Percentiles rank a stretch among this genome's conserved stretches.
phyloP scores from a whole-genome alignment of 2,329 filamentous ascomycete species.

The Drechslerella stenobrocha region DNA sequence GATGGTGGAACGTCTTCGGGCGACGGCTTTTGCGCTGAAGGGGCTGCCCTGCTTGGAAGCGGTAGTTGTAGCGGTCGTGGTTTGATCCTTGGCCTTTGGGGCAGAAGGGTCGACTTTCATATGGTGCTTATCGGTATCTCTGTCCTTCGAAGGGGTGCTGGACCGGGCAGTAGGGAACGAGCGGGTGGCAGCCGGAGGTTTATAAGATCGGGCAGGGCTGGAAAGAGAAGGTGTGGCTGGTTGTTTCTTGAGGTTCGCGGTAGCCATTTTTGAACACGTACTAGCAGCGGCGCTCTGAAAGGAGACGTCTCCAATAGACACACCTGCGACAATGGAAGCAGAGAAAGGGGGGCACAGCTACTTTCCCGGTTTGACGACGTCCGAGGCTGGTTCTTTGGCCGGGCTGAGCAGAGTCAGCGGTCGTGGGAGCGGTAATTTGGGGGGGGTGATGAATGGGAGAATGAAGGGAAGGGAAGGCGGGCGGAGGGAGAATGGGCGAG shows the following conservation, averaged over 20 bases:
- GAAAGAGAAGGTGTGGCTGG: slow-evolving; percentile 42
- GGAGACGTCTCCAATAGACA: too few species aligned
- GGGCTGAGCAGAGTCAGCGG: too few species aligned
- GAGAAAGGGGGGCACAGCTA: slow-evolving; percentile 2
- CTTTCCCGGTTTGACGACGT: slow-evolving; percentile 12
- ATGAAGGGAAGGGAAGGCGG: slow-evolving; percentile 1
- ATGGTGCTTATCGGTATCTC: slow-evolving; percentile 32
- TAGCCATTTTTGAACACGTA: slow-evolving; percentile 39
- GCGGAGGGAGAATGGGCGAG: slow-evolving; percentile 4
- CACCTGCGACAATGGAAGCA: slow-evolving; percentile 31
- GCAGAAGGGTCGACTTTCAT: slow-evolving; percentile 14
- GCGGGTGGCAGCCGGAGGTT: slow-evolving; percentile 43
- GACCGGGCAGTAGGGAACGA: slow-evolving; percentile 22
- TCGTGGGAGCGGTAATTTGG: too few species aligned
- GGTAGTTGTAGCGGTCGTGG: slow-evolving; percentile 35
- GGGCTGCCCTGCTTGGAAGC: slow-evolving; percentile 48
- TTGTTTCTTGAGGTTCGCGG: slow-evolving; percentile 48
- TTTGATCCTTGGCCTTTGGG: slow-evolving; percentile 40
- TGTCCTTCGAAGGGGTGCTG: slow-evolving; percentile 43
- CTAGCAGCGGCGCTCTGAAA: slow-evolving; percentile 18
- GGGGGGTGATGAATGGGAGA: slow-evolving; percentile 27
- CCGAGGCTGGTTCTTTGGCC: slow-evolving; percentile 7
- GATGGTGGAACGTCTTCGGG: slow-evolving; percentile 48
- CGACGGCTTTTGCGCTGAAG: slow-evolving; percentile 52
- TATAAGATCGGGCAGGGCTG: slow-evolving; percentile 48